phyloP scores from a whole-genome alignment of 2,329 filamentous ascomycete species.

The Torrubiellomyces zombiae region DNA sequence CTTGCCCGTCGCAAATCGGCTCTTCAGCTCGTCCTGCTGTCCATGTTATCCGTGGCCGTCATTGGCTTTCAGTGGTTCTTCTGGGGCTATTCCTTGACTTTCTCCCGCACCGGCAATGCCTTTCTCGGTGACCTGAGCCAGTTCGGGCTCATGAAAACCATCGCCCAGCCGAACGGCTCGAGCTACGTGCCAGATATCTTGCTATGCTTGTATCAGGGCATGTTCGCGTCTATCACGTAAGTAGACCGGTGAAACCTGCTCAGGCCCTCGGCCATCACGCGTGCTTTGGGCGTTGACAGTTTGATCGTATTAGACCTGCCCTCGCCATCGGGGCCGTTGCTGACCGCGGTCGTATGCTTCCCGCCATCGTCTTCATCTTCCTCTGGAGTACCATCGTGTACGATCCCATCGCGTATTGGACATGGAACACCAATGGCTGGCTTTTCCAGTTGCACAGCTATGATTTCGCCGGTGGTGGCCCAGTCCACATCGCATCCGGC shows the following conservation, averaged over 20 bases:
- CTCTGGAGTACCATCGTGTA: conserved; percentile 58
- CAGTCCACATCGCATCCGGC: conserved; percentile 59
- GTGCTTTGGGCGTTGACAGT: background rate
- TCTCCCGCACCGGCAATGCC: conserved; percentile 61
- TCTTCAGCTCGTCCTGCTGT: conserved; percentile 70
- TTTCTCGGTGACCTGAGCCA: conserved; percentile 70
- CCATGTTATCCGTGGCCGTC: conserved; percentile 64
- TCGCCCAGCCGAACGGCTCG: conserved; percentile 60
- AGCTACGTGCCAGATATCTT: conserved; percentile 61
- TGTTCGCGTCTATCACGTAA: conserved; percentile 81
- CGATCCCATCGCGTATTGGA: conserved; percentile 60
- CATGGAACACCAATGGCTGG: conserved; percentile 62
- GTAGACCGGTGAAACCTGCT: no score
- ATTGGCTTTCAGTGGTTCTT: conserved; percentile 91
- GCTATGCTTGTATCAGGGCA: conserved; percentile 75
- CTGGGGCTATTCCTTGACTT: conserved; percentile 80
- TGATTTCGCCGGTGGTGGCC: conserved; percentile 61
- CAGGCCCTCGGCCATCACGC: no score
- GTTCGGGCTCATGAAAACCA: conserved; percentile 64
- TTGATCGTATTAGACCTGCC: conserved; percentile 23
- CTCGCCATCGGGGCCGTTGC: conserved; percentile 43
- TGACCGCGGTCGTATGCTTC: conserved; percentile 44
- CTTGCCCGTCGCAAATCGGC: conserved; percentile 81
- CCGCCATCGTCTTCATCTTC: conserved; percentile 50
- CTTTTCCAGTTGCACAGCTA: conserved; percentile 50